phyloP scores from a whole-genome alignment of 805 yeast genomes.

The Candida parachauliodes region DNA sequence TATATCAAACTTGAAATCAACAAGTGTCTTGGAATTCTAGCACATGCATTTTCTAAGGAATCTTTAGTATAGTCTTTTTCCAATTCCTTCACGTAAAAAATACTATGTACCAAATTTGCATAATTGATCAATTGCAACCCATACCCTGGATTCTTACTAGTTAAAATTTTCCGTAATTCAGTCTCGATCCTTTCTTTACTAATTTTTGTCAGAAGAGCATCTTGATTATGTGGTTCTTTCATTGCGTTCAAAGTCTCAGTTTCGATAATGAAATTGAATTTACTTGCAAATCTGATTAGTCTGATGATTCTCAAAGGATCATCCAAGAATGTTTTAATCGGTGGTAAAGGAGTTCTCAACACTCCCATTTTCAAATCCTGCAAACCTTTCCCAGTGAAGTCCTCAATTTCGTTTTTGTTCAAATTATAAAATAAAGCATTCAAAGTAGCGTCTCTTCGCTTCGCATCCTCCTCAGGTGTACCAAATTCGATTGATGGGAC shows the following conservation, averaged over 20 bases:
- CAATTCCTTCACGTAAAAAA: constrained; percentile 44
- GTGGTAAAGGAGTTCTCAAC: constrained; percentile 83
- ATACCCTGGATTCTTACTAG: constrained; percentile 55
- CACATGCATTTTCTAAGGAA: constrained; percentile 6
- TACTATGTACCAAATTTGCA: constrained; percentile 52
- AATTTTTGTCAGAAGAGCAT: constrained; percentile 65
- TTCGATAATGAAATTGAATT: constrained; percentile 68
- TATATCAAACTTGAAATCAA: constrained; percentile 20
- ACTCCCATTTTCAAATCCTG: constrained; percentile 67
- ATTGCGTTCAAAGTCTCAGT: constrained; percentile 58
- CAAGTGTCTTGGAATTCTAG: constrained; percentile 13
- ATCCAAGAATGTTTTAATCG: constrained; percentile 81
- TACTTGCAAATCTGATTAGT: constrained; percentile 78
- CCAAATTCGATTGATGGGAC: constrained; percentile 86
- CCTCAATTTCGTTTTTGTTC: constrained; percentile 67
- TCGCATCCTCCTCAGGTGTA: constrained; percentile 87
- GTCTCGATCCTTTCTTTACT: constrained; percentile 88
- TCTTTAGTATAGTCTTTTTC: constrained; percentile 13
- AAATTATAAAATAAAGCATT: constrained; percentile 90
- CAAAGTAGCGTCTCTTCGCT: constrained; percentile 90
- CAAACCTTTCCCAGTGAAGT: constrained; percentile 74
- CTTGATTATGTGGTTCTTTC: constrained; percentile 53
- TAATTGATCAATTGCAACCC: constrained; percentile 60
- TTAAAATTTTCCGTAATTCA: constrained; percentile 75
- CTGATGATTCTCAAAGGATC: constrained; percentile 92